Evolutionary conservation across 441 rosid genomes (phyloP).

Genomic region (Geranium incanum): DNA sequence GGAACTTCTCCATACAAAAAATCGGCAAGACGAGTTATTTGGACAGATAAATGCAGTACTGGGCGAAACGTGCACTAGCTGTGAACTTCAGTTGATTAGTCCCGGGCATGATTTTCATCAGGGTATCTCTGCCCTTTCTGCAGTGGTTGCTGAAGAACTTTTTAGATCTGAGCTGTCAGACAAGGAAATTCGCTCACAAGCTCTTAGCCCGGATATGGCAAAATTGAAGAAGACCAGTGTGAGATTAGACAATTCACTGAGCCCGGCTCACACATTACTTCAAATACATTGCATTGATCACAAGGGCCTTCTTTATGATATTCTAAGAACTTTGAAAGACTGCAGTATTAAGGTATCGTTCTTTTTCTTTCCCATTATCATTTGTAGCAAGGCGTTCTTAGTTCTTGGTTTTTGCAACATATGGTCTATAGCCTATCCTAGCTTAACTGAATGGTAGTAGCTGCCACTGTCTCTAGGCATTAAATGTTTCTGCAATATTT

Average conservation of each 20-base stretch:
- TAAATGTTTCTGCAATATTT: too few relatives aligned
- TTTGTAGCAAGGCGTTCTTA: too few relatives aligned
- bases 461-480: too few relatives aligned
- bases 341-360: slow-evolving; percentile 55
- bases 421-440: too few relatives aligned
- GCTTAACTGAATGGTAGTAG: too few relatives aligned
- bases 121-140: slow-evolving; percentile 48
- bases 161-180: slow-evolving; percentile 42
- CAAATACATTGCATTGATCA: slow-evolving; percentile 62
- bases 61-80: slow-evolving; percentile 65
- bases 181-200: slow-evolving; percentile 43
- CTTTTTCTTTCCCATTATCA: not conserved
- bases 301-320: slow-evolving; percentile 73
- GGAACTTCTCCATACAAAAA: slow-evolving; percentile 61
- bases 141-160: slow-evolving; percentile 50
- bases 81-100: slow-evolving; percentile 63
- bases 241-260: slow-evolving; percentile 55
- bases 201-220: slow-evolving; percentile 54
- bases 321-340: slow-evolving; percentile 74
- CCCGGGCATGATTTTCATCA: slow-evolving; percentile 55
- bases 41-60: slow-evolving; percentile 55
- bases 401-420: too few relatives aligned
- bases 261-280: slow-evolving; percentile 71
- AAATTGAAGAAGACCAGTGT: slow-evolving; percentile 47
- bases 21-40: slow-evolving; percentile 46